Base-by-base conservation (phyloP, 768 basidiomycete genomes). In the Tephrocybe sp. region DNA sequence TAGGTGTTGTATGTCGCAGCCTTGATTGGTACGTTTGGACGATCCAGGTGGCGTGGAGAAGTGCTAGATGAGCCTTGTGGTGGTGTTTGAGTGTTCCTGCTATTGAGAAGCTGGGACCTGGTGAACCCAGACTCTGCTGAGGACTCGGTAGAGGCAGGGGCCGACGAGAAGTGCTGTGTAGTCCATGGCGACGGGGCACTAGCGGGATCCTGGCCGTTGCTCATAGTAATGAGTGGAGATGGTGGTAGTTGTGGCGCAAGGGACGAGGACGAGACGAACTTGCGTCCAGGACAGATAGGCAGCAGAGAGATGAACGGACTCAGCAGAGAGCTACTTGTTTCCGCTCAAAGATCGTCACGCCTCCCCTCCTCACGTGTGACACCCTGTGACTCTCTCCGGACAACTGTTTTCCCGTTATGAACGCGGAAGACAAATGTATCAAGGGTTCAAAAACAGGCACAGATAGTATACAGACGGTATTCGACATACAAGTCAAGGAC, bases 1-100 rank as follows among this genome's bases (percentile, higher is more conserved):
- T 82, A 61, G 28, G 76, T 69, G 52, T 77, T 74, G 48, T 82
- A 62, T 11, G 87, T 89, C 47, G 86, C 84, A 5, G 87, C 79
- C 70, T 86, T 79, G 31, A 76, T 79, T 44, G 85, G 85, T 37
- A 78, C 60, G 60, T 72, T 60, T 25, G 80, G 73, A 35, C 84
- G 81, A 58, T 82, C 82, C 52, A 76, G 67, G 16, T 73, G 57
- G 26, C 74, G 71, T 42, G 70, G 46, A 42, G 73, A 51, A 48
- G 58, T 68, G 7, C 63, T 8, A 8, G 53, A 42, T 15, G 73
- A 65, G 22, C 18, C 24, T 11, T 31, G 73, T 68, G 8, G 70
- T 64, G 51, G 72, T 69, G 53, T 66, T 58, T 40, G 72, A 68
- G 39, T 55, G 52, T 43, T 49, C 31, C 62, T 56, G 28, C 21